These are phyloP conservation scores for Cyclotella choctawhatcheeana DNA, from an alignment of 108 stramenopile species.

Conservation along the genomic window DNA sequence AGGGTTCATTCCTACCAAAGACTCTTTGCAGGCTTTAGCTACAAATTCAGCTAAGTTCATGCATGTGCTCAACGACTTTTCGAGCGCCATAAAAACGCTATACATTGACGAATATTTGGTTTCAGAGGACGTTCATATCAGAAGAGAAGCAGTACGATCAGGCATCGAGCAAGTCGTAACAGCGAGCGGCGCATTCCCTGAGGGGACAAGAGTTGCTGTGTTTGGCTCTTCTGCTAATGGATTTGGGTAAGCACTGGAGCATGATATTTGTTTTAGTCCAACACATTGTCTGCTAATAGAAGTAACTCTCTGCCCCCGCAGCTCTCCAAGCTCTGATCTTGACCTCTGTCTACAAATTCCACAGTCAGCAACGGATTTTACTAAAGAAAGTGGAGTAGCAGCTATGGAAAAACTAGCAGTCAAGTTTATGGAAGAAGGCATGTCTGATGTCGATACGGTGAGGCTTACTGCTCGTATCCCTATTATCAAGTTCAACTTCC, in stretches of 20 bases:
- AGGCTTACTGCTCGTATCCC: conserved; percentile 97
- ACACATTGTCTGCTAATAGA: too few species aligned
- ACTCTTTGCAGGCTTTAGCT: conserved; percentile 45
- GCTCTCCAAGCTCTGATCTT: conserved; percentile 79
- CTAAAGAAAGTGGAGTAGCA: conserved; percentile 60
- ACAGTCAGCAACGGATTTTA: conserved; percentile 39
- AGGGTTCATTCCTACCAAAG: conserved; percentile 71
- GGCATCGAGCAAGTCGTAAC: conserved; percentile 62
- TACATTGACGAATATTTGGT: conserved; percentile 47
- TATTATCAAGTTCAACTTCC: conserved; percentile 91
- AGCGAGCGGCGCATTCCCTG: conserved; percentile 74
- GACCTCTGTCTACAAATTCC: conserved; percentile 89
- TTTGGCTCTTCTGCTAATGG: conserved; percentile 92
- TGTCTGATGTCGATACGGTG: conserved; percentile 86
- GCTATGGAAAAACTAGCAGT: conserved; percentile 83
- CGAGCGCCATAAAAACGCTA: conserved; percentile 65
- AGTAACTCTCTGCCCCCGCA: not conserved
- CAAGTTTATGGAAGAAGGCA: conserved; percentile 66
- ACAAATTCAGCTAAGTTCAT: conserved; percentile 17
- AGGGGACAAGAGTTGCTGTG: conserved; percentile 76
- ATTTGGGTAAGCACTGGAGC: conserved; percentile 70
- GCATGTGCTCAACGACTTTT: conserved; percentile 65
- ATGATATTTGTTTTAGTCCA: too few species aligned
- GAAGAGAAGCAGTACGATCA: conserved; percentile 71
- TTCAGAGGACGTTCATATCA: conserved; percentile 57